Percentiles rank a stretch among this genome's conserved stretches.
phyloP scores from a whole-genome alignment of 2,329 filamentous ascomycete species.

The Penicillium sclerotiorum region DNA sequence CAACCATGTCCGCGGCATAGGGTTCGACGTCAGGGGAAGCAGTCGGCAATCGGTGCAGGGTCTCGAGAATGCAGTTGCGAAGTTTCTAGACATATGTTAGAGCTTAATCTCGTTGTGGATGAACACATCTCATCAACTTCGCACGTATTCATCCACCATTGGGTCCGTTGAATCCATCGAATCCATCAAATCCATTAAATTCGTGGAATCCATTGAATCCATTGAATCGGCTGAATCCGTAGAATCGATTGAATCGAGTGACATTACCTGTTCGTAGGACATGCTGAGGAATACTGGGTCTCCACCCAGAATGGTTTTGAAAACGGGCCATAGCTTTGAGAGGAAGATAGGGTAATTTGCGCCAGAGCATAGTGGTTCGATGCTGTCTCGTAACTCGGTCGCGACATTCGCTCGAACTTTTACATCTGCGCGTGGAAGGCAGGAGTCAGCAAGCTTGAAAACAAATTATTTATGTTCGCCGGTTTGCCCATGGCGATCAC shows the following conservation, averaged over 20 bases:
- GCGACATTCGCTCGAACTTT: conserved; percentile 81
- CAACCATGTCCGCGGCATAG: conserved; percentile 85
- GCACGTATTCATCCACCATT: not conserved
- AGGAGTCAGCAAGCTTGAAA: not conserved
- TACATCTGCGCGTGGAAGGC: conserved; percentile 60
- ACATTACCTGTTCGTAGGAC: conserved; percentile 88
- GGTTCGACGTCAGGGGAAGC: conserved; percentile 80
- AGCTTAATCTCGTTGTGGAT: not conserved
- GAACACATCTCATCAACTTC: not conserved
- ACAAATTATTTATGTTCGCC: not conserved
- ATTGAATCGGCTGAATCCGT: not conserved
- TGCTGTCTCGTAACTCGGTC: conserved; percentile 82
- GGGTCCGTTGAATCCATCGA: not conserved
- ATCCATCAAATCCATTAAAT: conserved; percentile 1
- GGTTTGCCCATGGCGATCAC: not conserved
- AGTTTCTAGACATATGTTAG: conserved; percentile 64
- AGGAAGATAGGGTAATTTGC: conserved; percentile 79
- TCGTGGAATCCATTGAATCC: not conserved
- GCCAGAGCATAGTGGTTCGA: conserved; percentile 80
- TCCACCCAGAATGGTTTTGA: conserved; percentile 80
- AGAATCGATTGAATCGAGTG: no score
- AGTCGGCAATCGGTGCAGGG: conserved; percentile 82
- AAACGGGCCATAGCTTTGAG: conserved; percentile 84
- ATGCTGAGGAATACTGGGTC: conserved; percentile 89
- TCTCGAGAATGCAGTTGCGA: conserved; percentile 90